These are phyloP conservation scores for Phytophthora crassamura DNA, from an alignment of 352 stramenopile genomes.

Conservation along the genomic window DNA sequence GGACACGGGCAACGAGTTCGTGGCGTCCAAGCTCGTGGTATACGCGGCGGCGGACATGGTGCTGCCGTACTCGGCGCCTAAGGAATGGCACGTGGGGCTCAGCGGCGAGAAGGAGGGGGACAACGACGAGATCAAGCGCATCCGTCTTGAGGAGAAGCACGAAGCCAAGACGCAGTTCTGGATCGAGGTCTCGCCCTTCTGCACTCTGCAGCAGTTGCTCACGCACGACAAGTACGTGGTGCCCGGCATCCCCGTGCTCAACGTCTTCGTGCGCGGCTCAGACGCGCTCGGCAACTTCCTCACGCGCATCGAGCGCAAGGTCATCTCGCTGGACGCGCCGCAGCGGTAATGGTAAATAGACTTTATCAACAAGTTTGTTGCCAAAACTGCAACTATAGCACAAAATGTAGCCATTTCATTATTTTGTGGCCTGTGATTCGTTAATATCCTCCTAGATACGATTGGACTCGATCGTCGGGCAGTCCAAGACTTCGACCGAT, in stretches of 20 bases:
- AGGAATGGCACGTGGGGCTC: conserved; percentile 86
- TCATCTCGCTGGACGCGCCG: conserved; percentile 52
- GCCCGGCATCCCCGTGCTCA: conserved; percentile 82
- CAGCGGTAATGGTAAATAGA: conserved; percentile 32
- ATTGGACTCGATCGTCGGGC: too few relatives aligned
- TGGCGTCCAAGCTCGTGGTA: conserved; percentile 77
- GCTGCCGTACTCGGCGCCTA: conserved; percentile 59
- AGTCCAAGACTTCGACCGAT: too few relatives aligned
- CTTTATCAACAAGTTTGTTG: conserved; percentile 3
- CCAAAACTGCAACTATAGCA: not conserved
- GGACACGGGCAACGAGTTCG: conserved; percentile 75
- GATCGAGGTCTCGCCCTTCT: conserved; percentile 85
- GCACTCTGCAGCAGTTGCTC: conserved; percentile 74
- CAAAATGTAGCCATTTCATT: not conserved
- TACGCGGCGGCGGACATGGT: conserved; percentile 81
- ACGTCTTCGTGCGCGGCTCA: conserved; percentile 83
- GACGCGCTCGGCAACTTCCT: conserved; percentile 70
- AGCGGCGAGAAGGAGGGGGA: conserved; percentile 77
- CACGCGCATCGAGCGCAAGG: conserved; percentile 65
- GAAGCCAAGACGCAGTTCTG: conserved; percentile 80
- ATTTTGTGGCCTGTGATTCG: not conserved
- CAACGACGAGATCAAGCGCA: conserved; percentile 62
- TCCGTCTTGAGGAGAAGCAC: conserved; percentile 75
- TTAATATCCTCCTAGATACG: not conserved
- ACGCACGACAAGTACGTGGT: conserved; percentile 83